These are phyloP conservation scores for Trifolium dubium DNA, from an alignment of 306 rosid species.

Conservation along the genomic window DNA sequence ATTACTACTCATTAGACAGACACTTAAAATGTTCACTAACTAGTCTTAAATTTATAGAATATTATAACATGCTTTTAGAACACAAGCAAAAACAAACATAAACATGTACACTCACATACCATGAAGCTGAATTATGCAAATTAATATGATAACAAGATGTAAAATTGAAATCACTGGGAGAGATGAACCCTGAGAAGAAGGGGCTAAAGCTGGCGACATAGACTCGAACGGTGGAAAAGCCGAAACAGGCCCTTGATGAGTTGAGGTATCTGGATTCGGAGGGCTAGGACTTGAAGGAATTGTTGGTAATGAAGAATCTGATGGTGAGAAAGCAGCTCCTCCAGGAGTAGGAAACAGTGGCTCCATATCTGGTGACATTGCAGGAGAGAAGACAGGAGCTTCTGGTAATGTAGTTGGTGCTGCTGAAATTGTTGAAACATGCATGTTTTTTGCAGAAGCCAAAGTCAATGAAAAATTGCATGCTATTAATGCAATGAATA, in stretches of 20 bases:
- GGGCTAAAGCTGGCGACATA: conserved; percentile 7
- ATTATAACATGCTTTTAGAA: conserved; percentile 21
- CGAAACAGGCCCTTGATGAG: neutral
- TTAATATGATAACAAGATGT: conserved; percentile 24
- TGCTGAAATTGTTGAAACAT: conserved; percentile 52
- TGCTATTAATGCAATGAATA: conserved; percentile 36
- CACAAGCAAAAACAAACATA: conserved; percentile 30
- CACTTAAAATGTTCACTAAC: conserved; percentile 24
- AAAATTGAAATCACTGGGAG: conserved; percentile 37
- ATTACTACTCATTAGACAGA: neutral
- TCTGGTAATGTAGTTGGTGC: conserved; percentile 52
- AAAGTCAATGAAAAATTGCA: conserved; percentile 12
- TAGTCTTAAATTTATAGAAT: conserved; percentile 28
- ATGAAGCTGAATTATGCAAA: conserved; percentile 46
- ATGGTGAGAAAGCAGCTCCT: conserved; percentile 44
- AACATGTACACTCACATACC: conserved; percentile 40
- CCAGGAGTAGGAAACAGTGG: conserved; percentile 55
- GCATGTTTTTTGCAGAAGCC: conserved; percentile 38
- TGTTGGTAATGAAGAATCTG: conserved; percentile 52
- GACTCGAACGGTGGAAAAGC: conserved; percentile 1
- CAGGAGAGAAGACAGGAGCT: conserved; percentile 39
- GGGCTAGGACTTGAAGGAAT: conserved; percentile 59
- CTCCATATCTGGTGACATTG: conserved; percentile 56
- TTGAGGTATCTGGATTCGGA: conserved; percentile 48
- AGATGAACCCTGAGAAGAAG: conserved; percentile 45